Percentiles rank a stretch among this genome's conserved stretches.
Evolutionary conservation across 352 stramenopile species (phyloP).

Genomic region (Globisporangium solare): DNA sequence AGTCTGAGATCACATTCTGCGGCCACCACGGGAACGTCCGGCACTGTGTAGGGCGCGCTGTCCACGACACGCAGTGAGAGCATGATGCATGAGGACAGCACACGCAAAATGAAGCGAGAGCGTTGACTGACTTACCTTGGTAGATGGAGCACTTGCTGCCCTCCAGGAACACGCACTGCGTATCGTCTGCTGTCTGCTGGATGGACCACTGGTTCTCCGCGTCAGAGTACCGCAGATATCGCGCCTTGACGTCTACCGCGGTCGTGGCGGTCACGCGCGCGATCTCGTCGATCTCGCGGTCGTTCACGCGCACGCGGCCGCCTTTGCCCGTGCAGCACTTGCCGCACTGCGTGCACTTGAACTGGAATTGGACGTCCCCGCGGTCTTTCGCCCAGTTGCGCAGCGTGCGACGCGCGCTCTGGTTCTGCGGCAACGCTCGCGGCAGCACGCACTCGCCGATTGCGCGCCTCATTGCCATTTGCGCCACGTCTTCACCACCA

Average conservation of each 20-base stretch:
- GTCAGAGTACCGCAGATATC: constrained; percentile 22
- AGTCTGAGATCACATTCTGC: constrained; percentile 69
- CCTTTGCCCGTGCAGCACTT: constrained; percentile 74
- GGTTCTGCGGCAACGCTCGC: not conserved
- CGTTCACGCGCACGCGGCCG: constrained; percentile 66
- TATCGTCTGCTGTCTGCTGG: constrained; percentile 45
- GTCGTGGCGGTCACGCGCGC: constrained; percentile 26
- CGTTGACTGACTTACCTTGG: constrained; percentile 21
- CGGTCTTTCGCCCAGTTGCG: constrained; percentile 31
- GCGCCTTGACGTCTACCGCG: constrained; percentile 25
- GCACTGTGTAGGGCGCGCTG: constrained; percentile 70
- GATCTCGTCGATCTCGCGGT: constrained; percentile 45
- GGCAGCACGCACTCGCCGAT: not conserved
- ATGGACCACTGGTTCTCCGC: constrained; percentile 27
- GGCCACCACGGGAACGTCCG: constrained; percentile 82
- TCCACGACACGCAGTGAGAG: not conserved
- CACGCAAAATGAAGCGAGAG: not conserved
- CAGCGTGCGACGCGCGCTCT: constrained; percentile 10
- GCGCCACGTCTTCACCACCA: too few species aligned
- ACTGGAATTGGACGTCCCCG: constrained; percentile 40
- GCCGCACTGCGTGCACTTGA: constrained; percentile 71
- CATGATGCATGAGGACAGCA: not conserved
- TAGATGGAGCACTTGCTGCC: constrained; percentile 70
- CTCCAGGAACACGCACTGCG: constrained; percentile 61
- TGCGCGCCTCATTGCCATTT: too few species aligned